Percentiles rank a stretch among this genome's conserved stretches.
phyloP scores from a whole-genome alignment of 257 asterid genomes.

The Solanum rostratum region DNA sequence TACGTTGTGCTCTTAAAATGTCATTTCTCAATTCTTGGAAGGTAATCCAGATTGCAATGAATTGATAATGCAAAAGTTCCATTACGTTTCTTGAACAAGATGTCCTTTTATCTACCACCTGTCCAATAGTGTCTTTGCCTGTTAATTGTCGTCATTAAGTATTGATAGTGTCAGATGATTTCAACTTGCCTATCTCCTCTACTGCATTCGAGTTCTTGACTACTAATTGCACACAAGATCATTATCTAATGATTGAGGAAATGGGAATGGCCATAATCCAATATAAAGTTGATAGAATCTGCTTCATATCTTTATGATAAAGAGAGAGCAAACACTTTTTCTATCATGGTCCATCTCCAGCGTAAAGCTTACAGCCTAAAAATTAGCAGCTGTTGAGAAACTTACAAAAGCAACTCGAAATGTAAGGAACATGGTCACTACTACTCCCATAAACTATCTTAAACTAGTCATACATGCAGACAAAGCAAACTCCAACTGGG shows the following conservation, averaged over 20 bases:
- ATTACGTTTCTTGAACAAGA: not conserved
- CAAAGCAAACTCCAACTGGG: not conserved
- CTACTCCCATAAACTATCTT: not conserved
- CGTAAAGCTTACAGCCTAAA: not conserved
- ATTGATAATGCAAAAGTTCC: not conserved
- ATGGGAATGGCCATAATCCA: not conserved
- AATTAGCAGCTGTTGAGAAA: not conserved
- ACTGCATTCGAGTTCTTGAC: not conserved
- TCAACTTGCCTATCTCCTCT: not conserved
- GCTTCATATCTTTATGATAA: not conserved
- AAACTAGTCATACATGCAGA: not conserved
- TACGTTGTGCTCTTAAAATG: not conserved
- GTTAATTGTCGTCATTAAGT: not conserved
- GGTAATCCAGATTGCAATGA: not conserved
- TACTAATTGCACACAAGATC: not conserved
- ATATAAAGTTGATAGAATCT: not conserved
- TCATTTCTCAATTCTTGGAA: not conserved
- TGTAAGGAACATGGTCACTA: not conserved
- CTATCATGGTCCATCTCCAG: not conserved
- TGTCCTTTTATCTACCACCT: not conserved
- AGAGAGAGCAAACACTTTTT: conserved; percentile 7
- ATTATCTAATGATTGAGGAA: not conserved
- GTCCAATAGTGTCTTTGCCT: not conserved
- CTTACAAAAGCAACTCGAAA: conserved; percentile 3
- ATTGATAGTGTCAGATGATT: not conserved